Evolutionary conservation across 1,284 basidiomycete species (phyloP).

Genomic region (Pseudozyma tsukubaensis): DNA sequence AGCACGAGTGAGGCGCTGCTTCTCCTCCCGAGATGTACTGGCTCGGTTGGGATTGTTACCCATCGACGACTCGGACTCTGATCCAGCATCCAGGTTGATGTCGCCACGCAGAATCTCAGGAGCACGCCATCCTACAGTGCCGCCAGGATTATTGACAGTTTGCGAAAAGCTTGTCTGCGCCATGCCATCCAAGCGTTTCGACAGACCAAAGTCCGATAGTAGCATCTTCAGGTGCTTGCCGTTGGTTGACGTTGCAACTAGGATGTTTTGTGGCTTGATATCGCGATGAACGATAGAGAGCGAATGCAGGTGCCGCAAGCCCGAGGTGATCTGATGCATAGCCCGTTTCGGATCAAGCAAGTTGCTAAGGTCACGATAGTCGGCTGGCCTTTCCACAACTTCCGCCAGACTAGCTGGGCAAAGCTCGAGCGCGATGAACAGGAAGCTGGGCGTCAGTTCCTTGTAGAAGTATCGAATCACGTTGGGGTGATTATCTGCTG

Average conservation of each 20-base stretch:
- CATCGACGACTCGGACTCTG: constrained; percentile 49
- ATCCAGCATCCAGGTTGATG: constrained; percentile 55
- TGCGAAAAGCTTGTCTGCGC: constrained; percentile 67
- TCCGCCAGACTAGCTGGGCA: constrained; percentile 95
- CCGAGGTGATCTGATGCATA: constrained; percentile 85
- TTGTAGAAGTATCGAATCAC: constrained; percentile 97
- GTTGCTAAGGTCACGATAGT: constrained; percentile 56
- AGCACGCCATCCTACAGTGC: constrained; percentile 67
- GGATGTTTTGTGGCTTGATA: constrained; percentile 98
- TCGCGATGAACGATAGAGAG: constrained; percentile 97
- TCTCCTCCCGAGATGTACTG: constrained; percentile 39
- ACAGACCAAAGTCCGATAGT: constrained; percentile 67
- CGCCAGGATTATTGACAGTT: constrained; percentile 65
- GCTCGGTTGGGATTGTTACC: constrained; percentile 31
- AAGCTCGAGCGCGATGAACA: constrained; percentile 96
- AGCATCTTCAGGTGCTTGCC: constrained; percentile 64
- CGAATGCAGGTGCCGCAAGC: constrained; percentile 88
- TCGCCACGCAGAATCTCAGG: constrained; percentile 66
- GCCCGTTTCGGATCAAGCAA: constrained; percentile 81
- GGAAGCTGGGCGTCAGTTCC: constrained; percentile 80
- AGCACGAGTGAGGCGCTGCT: constrained; percentile 60
- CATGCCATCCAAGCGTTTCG: constrained; percentile 64
- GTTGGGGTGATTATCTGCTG: constrained; percentile 92
- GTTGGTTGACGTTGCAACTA: constrained; percentile 72
- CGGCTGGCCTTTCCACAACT: constrained; percentile 77